Conservation (phyloP, 345 rosid species). For the Gynandropsis gynandra region DNA sequence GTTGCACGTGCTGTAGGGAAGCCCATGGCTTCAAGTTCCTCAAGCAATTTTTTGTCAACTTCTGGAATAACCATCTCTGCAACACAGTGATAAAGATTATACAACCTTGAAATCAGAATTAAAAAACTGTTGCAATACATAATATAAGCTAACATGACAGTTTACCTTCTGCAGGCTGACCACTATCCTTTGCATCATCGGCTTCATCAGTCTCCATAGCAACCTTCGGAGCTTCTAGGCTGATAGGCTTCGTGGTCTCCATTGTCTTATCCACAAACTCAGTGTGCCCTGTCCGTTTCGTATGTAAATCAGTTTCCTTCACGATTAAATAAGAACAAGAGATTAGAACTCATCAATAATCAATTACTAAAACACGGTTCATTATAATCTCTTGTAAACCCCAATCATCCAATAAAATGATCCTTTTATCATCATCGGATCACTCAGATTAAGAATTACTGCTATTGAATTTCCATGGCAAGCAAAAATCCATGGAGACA, state of each 20-base stretch:
- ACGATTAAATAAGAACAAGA: constrained; percentile 9
- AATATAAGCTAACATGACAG: neutral
- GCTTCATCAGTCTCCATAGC: constrained; percentile 42
- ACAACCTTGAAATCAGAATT: constrained; percentile 8
- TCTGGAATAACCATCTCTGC: constrained; percentile 90
- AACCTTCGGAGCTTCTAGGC: constrained; percentile 76
- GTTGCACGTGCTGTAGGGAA: constrained; percentile 73
- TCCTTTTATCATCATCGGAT: too few species aligned
- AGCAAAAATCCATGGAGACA: too few species aligned
- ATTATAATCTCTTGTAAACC: too few species aligned
- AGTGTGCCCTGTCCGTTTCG: constrained; percentile 90
- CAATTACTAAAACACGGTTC: too few species aligned
- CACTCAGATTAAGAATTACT: too few species aligned
- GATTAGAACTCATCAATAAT: too few species aligned
- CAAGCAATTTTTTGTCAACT: constrained; percentile 64
- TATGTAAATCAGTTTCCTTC: constrained; percentile 94
- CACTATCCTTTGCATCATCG: constrained; percentile 41
- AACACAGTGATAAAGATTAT: constrained; percentile 16
- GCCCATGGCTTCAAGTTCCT: constrained; percentile 91
- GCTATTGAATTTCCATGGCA: too few species aligned
- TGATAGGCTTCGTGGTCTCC: constrained; percentile 76
- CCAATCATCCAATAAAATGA: too few species aligned
- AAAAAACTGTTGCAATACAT: constrained; percentile 15
- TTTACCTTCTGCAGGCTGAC: constrained; percentile 59
- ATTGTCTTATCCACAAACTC: constrained; percentile 79